Evolutionary conservation across 2,329 filamentous ascomycete genomes (phyloP), one percentile per base, ranked within the genome.

Genomic region (Massarina eburnea): DNA sequence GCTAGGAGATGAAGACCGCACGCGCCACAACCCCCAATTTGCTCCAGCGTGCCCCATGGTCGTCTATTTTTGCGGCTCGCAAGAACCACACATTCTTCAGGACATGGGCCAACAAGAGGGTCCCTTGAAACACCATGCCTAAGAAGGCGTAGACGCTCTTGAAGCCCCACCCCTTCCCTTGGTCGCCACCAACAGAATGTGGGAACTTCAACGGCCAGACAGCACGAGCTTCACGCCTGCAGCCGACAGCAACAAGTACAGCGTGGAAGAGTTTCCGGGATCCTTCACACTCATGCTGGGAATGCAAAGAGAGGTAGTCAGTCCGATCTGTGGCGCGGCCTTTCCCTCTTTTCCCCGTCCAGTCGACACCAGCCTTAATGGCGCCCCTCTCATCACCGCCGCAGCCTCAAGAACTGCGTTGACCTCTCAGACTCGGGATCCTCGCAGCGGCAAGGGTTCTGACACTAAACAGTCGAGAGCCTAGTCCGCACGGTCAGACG

Each of bases 391-490:
- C 43, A 48, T 36, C 49, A 41, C 51, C 51, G 49, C 21, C 36
- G 36, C 34, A 38, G 26, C 43, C 39, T 46, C 37, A 45, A 52
- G 47, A 59, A 59, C 52, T 37, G 27, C 46, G 54, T 55, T 46
- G 46, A 48, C 51, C 48, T 49, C 46, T 51, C 58, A 50, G 45
- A 55, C 52, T 47, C 55, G 58, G 56, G 57, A 58, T 58, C 48
- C 49, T 53, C 51, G 49, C 53, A 52, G 56, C 51, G 57, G 55
- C 58, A 57, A 41, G 41, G 45, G 45, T 46, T 51, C 55, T 61
- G 49, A 48, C 47, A 59, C 61, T 67, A 69, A 24, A 68, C 64
- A 62, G 64, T 62, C 65, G 59, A 57, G 58, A 64, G 57, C 64
- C 62, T 67, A 64, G 61, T 57, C 57, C 53, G 57, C 51, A 55